Percentiles rank a stretch among this genome's conserved stretches.
Conservation (phyloP, 192 early-diverging fungal genomes). For the Umbelopsis sp. region DNA sequence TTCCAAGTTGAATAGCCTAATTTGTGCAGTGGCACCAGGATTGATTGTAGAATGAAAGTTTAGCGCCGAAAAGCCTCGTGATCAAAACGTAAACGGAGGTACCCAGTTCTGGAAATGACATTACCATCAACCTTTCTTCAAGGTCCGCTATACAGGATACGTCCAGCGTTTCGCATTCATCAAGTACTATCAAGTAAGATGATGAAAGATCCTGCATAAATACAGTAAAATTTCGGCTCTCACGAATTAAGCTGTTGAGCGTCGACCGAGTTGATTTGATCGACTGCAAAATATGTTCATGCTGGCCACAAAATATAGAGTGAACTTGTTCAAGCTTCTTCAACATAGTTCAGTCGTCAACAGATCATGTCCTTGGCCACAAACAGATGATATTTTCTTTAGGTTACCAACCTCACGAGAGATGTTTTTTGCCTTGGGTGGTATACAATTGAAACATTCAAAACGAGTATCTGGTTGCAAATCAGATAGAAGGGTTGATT, state of each 20-base stretch:
- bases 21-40: background rate
- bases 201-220: background rate
- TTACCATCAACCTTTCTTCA: conserved; percentile 4
- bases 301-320: background rate
- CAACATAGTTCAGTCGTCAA: background rate
- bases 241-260: background rate
- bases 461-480: background rate
- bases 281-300: background rate
- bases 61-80: conserved; percentile 16
- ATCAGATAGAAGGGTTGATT: background rate
- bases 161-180: background rate
- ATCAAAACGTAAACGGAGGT: background rate
- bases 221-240: background rate
- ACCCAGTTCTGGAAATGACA: background rate
- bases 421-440: background rate
- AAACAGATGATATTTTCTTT: background rate
- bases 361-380: background rate
- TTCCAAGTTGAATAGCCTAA: background rate
- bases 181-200: background rate
- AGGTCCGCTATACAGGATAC: background rate
- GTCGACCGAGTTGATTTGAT: background rate
- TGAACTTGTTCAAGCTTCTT: background rate
- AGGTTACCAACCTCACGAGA: background rate
- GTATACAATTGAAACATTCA: background rate
- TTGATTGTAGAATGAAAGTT: background rate